A percentile compares a stretch with the other conserved stretches of the same genome.
phyloP scores from a whole-genome alignment of 2,329 filamentous ascomycete genomes.

The Lizonia empirigonia region DNA sequence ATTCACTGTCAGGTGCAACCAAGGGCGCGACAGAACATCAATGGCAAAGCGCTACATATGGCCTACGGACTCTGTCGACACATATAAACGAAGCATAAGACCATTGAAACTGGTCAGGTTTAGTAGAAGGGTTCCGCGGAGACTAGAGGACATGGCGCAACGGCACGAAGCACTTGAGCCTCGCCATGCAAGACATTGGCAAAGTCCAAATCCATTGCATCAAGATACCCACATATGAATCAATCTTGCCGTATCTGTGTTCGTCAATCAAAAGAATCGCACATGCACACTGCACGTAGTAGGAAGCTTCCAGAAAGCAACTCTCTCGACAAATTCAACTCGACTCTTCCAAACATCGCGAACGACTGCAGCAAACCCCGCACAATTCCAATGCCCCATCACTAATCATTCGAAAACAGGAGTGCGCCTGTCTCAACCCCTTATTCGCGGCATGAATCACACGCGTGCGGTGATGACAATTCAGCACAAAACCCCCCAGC shows the following conservation, averaged over 20 bases:
- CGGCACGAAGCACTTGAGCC: not conserved
- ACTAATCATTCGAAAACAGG: too few relatives aligned
- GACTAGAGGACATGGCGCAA: not conserved
- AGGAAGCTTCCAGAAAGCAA: too few relatives aligned
- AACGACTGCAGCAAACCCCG: too few relatives aligned
- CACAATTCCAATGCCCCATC: too few relatives aligned
- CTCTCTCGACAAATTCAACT: too few relatives aligned
- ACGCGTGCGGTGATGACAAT: too few relatives aligned
- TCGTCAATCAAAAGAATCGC: not conserved
- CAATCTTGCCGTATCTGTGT: not conserved
- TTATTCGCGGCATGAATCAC: too few relatives aligned
- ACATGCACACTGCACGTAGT: too few relatives aligned
- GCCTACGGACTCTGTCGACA: not conserved
- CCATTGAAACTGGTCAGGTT: not conserved
- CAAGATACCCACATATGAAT: not conserved
- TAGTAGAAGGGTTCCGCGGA: not conserved
- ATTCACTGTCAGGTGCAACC: not conserved
- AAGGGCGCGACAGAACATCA: not conserved
- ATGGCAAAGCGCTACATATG: not conserved
- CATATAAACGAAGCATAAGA: not conserved
- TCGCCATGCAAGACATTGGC: not conserved
- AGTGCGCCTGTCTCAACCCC: too few relatives aligned
- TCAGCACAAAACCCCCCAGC: too few relatives aligned
- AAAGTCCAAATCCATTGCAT: not conserved
- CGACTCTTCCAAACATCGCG: too few relatives aligned